Evolutionary conservation across 1,139 yeast genomes (phyloP), one percentile per base, ranked within the genome.

Genomic region (Diutina mesorugosa): DNA sequence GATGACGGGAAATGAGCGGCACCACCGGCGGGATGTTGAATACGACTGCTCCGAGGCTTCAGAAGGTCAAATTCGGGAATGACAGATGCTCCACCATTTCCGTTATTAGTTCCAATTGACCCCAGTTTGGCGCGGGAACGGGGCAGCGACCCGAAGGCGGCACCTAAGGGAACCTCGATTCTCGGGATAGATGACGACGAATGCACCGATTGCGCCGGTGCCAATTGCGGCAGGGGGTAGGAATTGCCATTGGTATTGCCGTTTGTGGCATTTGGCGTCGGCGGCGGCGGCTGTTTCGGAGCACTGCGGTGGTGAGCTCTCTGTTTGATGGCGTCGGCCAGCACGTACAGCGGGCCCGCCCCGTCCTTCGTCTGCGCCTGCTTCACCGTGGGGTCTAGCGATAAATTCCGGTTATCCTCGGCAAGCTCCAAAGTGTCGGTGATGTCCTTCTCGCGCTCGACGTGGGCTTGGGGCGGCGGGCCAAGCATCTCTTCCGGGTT

Each of bases 401-500:
- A 51, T 12, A 14, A 56, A 55, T 32, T 55, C 51, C 46, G 47
- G 9, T 6, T 7, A 21, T 18, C 47, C 26, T 45, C 6, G 47
- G 26, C 8, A n/a, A 6, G 6, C 21, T n/a, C 47, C 26, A 18
- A 45, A 8, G 47, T 16, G 47, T 45, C 47, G 21, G 16, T 45
- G 21, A 45, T 45, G 10, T 45, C 26, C 47, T 45, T 18, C 21
- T 46, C 45, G 38, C 58, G 59, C 45, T 55, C 57, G 10, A 59
- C 47, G 41, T 50, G 54, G 32, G 51, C 56, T 45, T 61, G 63
- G 45, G 57, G 58, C 10, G 64, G 64, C 10, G 63, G 60, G 32
- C 59, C 61, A 54, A 61, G 56, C 38, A 61, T 55, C 56, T 61
- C 64, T 8, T 57, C 51, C 38, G 64, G 64, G 62, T 61, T 45